Percentiles rank a stretch among this genome's conserved stretches.
These are phyloP conservation scores for Phycomyces nitens DNA, from an alignment of 192 early-diverging fungal genomes.

Conservation along the genomic window DNA sequence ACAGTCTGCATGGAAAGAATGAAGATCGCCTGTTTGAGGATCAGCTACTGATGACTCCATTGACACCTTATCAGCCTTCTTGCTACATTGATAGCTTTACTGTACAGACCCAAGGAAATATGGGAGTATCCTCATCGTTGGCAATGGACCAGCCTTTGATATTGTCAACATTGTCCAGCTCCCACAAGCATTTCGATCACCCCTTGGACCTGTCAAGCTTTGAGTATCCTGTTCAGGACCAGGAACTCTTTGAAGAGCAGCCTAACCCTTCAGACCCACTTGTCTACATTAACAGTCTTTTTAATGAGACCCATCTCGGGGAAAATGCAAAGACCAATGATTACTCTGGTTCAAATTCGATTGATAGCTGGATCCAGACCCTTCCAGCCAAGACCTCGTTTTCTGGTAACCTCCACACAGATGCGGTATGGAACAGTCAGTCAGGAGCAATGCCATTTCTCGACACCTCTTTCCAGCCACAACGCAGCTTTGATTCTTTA, in stretches of 20 bases:
- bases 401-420: not conserved
- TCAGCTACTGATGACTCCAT: conserved; percentile 10
- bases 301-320: not conserved
- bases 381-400: not conserved
- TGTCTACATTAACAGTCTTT: no score
- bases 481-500: not conserved
- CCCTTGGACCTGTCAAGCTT: conserved; percentile 7
- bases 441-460: not conserved
- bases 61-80: conserved; percentile 11
- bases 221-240: not conserved
- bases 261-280: no score
- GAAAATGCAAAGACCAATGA: not conserved
- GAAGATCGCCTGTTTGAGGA: not conserved
- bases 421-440: not conserved
- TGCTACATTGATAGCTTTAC: conserved; percentile 1
- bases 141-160: not conserved
- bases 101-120: not conserved
- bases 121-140: not conserved
- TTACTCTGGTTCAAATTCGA: not conserved
- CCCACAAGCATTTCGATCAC: not conserved
- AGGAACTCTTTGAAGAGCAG: not conserved
- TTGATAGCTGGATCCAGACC: not conserved
- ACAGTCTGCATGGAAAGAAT: not conserved
- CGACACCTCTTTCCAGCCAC: not conserved
- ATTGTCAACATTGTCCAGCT: not conserved